Conservation (phyloP, 768 basidiomycete genomes). For the Tricholoma hemisulphureum region DNA sequence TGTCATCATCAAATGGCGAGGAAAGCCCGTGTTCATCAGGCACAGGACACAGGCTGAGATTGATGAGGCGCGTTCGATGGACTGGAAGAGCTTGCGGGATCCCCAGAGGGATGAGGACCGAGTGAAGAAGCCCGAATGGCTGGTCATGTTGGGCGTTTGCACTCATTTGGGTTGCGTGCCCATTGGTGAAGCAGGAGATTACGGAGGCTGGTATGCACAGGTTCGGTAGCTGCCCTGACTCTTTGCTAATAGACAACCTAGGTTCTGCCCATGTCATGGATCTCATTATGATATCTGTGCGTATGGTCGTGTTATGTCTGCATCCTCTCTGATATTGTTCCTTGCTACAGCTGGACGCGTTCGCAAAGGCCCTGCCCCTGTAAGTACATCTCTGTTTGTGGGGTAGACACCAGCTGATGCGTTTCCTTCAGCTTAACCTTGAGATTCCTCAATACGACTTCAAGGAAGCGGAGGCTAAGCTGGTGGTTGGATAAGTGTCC, state of each 20-base stretch:
- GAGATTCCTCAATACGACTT: conserved; percentile 90
- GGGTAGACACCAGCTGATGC: background rate
- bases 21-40: conserved; percentile 99
- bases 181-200: conserved; percentile 96
- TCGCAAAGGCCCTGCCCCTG: conserved; percentile 95
- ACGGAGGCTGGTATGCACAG: conserved; percentile 85
- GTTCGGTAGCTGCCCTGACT: background rate
- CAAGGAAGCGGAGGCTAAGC: conserved; percentile 83
- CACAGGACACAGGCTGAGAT: conserved; percentile 92
- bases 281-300: conserved; percentile 96
- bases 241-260: conserved; percentile 18
- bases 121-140: conserved; percentile 94
- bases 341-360: conserved; percentile 75
- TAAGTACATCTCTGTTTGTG: conserved; percentile 37
- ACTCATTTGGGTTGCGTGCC: conserved; percentile 99
- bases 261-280: conserved; percentile 99
- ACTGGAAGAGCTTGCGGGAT: conserved; percentile 89
- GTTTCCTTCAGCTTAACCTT: conserved; percentile 70
- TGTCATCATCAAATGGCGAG: conserved; percentile 97
- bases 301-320: conserved; percentile 26
- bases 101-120: conserved; percentile 88
- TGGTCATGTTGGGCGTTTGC: conserved; percentile 90
- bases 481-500: conserved; percentile 72
- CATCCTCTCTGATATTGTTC: conserved; percentile 13
- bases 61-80: conserved; percentile 80